Percentiles rank a stretch among this genome's conserved stretches.
Conservation (phyloP, 345 rosid species). For the Excoecaria agallocha region DNA sequence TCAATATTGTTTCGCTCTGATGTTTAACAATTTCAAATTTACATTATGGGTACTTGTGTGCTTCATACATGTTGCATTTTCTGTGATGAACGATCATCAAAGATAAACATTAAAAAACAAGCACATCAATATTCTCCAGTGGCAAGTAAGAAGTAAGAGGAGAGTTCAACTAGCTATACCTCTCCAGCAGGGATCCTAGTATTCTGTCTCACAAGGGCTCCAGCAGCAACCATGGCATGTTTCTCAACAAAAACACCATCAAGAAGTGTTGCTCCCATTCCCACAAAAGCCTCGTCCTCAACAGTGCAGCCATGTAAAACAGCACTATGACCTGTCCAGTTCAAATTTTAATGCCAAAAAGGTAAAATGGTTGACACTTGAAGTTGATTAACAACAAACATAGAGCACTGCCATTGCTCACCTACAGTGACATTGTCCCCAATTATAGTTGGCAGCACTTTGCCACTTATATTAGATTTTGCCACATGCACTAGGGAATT, state of each 20-base stretch:
- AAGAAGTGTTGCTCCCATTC: slow-evolving; percentile 91
- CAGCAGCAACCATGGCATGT: slow-evolving; percentile 93
- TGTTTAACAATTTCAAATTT: background rate
- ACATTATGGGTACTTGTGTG: background rate
- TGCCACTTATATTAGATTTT: slow-evolving; percentile 89
- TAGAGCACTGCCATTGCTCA: slow-evolving; percentile 31
- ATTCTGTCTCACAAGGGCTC: slow-evolving; percentile 94
- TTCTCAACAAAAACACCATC: slow-evolving; percentile 88
- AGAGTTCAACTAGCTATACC: slow-evolving; percentile 38
- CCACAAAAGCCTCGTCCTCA: slow-evolving; percentile 86
- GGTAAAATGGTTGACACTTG: slow-evolving; percentile 1
- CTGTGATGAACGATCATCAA: too few species aligned
- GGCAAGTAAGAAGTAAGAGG: background rate
- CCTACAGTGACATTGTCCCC: slow-evolving; percentile 98
- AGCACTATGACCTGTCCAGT: slow-evolving; percentile 81
- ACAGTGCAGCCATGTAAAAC: slow-evolving; percentile 95
- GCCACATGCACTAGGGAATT: slow-evolving; percentile 96
- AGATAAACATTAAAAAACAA: background rate
- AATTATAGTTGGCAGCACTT: slow-evolving; percentile 71
- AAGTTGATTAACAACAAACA: background rate
- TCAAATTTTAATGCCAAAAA: slow-evolving; percentile 21
- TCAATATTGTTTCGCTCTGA: background rate
- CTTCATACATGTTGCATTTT: background rate
- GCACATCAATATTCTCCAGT: background rate
- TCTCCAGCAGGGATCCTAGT: slow-evolving; percentile 79